Percentiles rank a stretch among this genome's conserved stretches.
Evolutionary conservation across 2,329 filamentous ascomycete species (phyloP).

Genomic region (Claviceps humidiphila): DNA sequence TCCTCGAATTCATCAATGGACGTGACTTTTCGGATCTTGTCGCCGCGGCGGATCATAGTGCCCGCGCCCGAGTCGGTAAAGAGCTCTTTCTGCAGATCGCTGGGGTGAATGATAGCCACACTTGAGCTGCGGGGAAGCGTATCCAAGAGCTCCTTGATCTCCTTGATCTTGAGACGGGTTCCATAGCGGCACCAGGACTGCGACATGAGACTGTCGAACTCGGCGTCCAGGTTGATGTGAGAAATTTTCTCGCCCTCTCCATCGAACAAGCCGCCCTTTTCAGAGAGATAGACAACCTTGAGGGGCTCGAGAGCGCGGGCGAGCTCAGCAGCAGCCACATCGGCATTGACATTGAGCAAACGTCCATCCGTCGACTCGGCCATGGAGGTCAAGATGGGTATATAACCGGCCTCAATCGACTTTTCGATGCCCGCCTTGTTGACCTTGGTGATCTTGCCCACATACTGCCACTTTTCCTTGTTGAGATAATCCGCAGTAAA

Average conservation of each 20-base stretch:
- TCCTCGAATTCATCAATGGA: conserved; percentile 65
- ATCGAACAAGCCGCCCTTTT: conserved; percentile 93
- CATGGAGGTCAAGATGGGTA: conserved; percentile 92
- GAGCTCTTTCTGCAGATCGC: conserved; percentile 88
- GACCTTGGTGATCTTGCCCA: conserved; percentile 89
- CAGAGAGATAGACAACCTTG: conserved; percentile 97
- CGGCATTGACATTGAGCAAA: conserved; percentile 93
- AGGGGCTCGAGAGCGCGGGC: conserved; percentile 79
- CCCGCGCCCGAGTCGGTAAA: conserved; percentile 94
- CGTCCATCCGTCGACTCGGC: conserved; percentile 85
- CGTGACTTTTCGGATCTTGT: conserved; percentile 67
- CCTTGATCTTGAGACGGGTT: conserved; percentile 90
- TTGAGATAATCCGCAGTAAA: conserved; percentile 91
- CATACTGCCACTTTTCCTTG: conserved; percentile 89
- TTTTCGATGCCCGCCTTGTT: conserved; percentile 84
- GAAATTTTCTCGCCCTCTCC: conserved; percentile 92
- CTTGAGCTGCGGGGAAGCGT: conserved; percentile 82
- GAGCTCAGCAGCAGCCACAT: conserved; percentile 88
- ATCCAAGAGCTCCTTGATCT: conserved; percentile 88
- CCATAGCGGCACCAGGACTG: conserved; percentile 94
- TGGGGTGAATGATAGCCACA: conserved; percentile 94
- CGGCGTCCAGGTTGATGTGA: conserved; percentile 92
- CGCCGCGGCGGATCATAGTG: conserved; percentile 81
- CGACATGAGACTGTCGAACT: conserved; percentile 84
- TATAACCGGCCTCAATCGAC: conserved; percentile 78